These are phyloP conservation scores for Cardamine occulta DNA, from an alignment of 345 rosid genomes.

Conservation along the genomic window DNA sequence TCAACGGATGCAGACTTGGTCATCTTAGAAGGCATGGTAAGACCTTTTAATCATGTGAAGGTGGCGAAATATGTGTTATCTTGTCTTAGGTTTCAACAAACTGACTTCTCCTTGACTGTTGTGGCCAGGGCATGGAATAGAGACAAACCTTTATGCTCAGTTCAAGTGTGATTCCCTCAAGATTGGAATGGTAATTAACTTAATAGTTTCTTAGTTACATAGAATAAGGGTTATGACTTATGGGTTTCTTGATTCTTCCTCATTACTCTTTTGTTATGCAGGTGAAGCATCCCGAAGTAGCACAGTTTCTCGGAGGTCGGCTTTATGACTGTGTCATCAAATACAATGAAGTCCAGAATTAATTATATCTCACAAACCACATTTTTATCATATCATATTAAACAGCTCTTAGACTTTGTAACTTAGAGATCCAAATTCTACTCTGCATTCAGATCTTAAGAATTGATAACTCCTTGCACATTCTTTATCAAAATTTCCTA, in stretches of 20 bases:
- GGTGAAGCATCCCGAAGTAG: constrained; percentile 99
- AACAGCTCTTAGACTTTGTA: constrained; percentile 33
- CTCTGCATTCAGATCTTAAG: constrained; percentile 35
- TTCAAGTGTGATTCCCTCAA: constrained; percentile 97
- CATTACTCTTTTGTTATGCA: constrained; percentile 36
- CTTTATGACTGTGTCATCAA: constrained; percentile 97
- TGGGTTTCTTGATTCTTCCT: not conserved
- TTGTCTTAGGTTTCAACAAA: constrained; percentile 29
- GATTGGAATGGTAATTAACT: constrained; percentile 82
- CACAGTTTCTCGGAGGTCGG: constrained; percentile 96
- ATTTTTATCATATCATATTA: constrained; percentile 24
- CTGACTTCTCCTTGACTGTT: constrained; percentile 30
- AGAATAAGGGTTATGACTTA: not conserved
- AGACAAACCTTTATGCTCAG: constrained; percentile 96
- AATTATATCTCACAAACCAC: constrained; percentile 15
- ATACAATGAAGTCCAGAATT: constrained; percentile 67
- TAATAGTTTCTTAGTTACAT: not conserved
- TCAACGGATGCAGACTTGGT: constrained; percentile 89
- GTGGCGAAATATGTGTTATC: not conserved
- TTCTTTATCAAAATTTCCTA: constrained; percentile 10
- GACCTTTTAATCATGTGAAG: constrained; percentile 23
- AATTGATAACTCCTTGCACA: constrained; percentile 2
- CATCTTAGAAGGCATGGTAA: constrained; percentile 97
- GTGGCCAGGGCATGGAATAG: constrained; percentile 91
- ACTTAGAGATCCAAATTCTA: constrained; percentile 15